Base-by-base conservation (phyloP, 2,329 filamentous ascomycete species). In the Cordyceps farinosa region DNA sequence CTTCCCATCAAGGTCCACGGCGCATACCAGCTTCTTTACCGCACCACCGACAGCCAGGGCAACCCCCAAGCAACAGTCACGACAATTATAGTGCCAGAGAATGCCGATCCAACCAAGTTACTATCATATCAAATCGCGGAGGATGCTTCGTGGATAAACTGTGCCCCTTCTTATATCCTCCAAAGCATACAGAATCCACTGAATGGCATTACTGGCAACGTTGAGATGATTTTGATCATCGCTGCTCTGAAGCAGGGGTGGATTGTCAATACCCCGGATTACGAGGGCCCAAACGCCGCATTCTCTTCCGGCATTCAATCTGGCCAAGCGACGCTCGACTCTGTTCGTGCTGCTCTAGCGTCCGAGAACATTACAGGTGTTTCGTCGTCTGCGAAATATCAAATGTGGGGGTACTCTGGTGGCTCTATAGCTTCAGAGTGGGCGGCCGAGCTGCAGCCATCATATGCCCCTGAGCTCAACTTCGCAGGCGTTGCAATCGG, bases 341-440 rank as follows among this genome's bases (percentile, higher is more conserved):
- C 76, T 1, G 68, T 81, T 1, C 78, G 81, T 5, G 80, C 79
- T 1, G 73, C 77, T 1, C 66, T 78, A 17, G 69, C 70, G 5
- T 69, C 71, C 4, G 44, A 57, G 61, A 6, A 65, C 59, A 58
- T 40, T 9, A 70, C 74, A 22, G 70, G 70, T 0, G 64, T 79
- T 8, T 82, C 68, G 1, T 68, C 74, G 4, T 61, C 67, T 50
- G 70, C 77, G 0, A 72, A 69, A 3, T 72, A 78, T 40, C 77
- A 78, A 0, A 72, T 85, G 10, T 85, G 82, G 82, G 84, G 84
- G 0, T 86, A 85, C 67, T 83, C 80, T 0, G 84, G 84, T 3
- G 84, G 83, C 3, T 78, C 78, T 2, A 65, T 85, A 22, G 82
- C 82, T 0, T 80, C 75, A 3, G 81, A 80, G 36, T 82, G 78